Base-by-base conservation (phyloP, 2,329 filamentous ascomycete genomes). In the Neopestalotiopsis rosae region DNA sequence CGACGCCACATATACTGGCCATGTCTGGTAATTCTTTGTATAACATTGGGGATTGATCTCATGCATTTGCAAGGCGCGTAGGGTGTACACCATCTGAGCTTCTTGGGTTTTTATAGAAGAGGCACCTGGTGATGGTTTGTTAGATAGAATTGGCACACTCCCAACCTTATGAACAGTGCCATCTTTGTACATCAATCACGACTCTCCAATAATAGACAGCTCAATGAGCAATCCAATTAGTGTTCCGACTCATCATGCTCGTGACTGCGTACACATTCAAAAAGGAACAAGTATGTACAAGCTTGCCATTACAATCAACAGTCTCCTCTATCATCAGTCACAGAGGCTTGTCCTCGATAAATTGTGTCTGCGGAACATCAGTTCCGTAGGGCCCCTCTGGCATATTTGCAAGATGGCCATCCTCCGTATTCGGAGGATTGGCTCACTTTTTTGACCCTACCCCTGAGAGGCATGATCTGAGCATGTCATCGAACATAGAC, bases 141-240 rank as follows among this genome's bases (percentile, higher is more conserved):
- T 67, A 42, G 65, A 58, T 66, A 58, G 63, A 58, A 56, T 17
- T 58, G 49, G 63, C 24, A 40, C 45, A 32, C 30, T 24, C 30
- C 28, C 30, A 24, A n/a, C 42, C n/a, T 14, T n/a, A 56, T 52
- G n/a, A 57, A 13, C 20, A 14, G 20, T 17, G 42, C 30, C 66
- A 61, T 63, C 20, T 24, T 52, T 67, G 66, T 67, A 63, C n/a
- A 67, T 56, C 57, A 52, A 67, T 67, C 66, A 67, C 66, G 30
- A 49, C 66, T 67, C 66, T 67, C 66, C 34, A 49, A 56, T 59
- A 28, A 34, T 34, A 38, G 34, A 40, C 57, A 59, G 20, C 57
- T 34, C 24, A 59, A 52, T n/a, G 45, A 20, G 20, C 5, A 20
- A 52, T 52, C 7, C n/a, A 52, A 1, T 20, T 52, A 52, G 5